A percentile compares a stretch with the other conserved stretches of the same genome.
Conservation (phyloP, 331 rosid species). For the Acacia pycnantha region DNA sequence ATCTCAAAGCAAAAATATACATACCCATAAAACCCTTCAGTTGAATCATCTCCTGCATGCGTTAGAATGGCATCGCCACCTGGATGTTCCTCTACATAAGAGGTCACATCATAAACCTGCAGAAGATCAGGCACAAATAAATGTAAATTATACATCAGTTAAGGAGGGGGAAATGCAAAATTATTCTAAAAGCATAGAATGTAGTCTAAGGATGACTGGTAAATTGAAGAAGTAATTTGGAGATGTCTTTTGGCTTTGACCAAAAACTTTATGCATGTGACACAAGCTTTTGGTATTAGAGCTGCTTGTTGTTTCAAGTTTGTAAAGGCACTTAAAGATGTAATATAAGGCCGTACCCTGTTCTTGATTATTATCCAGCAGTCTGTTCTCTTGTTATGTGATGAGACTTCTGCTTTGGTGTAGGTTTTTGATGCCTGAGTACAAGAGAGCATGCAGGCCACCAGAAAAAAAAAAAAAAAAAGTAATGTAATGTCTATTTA, state of each 20-base stretch:
- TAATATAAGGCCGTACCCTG: slow-evolving; percentile 45
- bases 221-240: not conserved
- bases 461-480: not conserved
- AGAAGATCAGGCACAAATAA: slow-evolving; percentile 17
- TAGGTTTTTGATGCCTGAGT: slow-evolving; percentile 57
- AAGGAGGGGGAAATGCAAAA: not conserved
- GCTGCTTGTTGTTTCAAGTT: not conserved
- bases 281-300: not conserved
- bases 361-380: slow-evolving; percentile 96
- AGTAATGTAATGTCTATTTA: not conserved
- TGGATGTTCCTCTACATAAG: slow-evolving; percentile 97
- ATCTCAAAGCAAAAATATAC: slow-evolving; percentile 4
- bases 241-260: slow-evolving; percentile 23
- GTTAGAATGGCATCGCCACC: slow-evolving; percentile 96
- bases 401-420: slow-evolving; percentile 59
- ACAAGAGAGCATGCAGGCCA: slow-evolving; percentile 22
- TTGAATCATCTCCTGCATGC: slow-evolving; percentile 92
- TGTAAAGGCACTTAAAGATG: slow-evolving; percentile 21
- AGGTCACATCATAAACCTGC: slow-evolving; percentile 86
- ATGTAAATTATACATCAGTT: not conserved
- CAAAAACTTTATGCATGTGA: not conserved
- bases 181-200: slow-evolving; percentile 9
- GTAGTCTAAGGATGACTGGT: slow-evolving; percentile 24
- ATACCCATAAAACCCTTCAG: slow-evolving; percentile 84
- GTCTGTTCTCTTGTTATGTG: slow-evolving; percentile 80